Conservation (phyloP, 2,329 filamentous ascomycete genomes). For the Blastomyces silverae region DNA sequence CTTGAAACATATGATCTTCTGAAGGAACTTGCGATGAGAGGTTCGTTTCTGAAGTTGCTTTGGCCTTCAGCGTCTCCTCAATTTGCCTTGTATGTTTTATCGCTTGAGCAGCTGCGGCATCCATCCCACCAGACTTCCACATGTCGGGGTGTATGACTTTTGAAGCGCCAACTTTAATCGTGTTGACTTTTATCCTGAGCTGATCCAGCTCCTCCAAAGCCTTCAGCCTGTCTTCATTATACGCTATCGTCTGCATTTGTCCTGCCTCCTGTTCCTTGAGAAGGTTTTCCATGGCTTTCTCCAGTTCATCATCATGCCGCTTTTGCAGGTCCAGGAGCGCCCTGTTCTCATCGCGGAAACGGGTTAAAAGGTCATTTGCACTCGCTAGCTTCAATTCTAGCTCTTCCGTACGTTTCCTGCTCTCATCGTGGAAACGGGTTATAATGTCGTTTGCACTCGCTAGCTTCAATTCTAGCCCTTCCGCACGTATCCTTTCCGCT, state of each 20-base stretch:
- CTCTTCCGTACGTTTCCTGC: background rate
- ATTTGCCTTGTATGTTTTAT: background rate
- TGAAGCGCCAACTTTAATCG: background rate
- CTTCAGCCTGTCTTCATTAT: background rate
- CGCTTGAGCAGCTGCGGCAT: background rate
- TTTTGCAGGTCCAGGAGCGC: background rate
- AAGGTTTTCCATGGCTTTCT: background rate
- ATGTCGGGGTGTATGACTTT: constrained; percentile 3
- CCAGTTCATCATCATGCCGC: constrained; percentile 2
- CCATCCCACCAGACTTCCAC: constrained; percentile 6
- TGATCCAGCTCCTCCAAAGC: background rate
- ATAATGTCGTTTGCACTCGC: background rate
- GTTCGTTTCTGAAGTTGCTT: background rate
- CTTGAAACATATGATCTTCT: background rate
- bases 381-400: background rate
- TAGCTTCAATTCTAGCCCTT: background rate
- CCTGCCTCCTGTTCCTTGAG: background rate
- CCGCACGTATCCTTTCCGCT: background rate
- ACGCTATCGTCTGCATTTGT: background rate
- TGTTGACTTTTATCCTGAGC: background rate
- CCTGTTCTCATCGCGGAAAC: background rate
- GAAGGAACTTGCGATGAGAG: background rate
- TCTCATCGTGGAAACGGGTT: background rate
- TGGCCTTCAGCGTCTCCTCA: background rate
- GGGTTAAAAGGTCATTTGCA: background rate